These are phyloP conservation scores for Saturnispora serradocipensis DNA, from an alignment of 805 yeast species.

Conservation along the genomic window DNA sequence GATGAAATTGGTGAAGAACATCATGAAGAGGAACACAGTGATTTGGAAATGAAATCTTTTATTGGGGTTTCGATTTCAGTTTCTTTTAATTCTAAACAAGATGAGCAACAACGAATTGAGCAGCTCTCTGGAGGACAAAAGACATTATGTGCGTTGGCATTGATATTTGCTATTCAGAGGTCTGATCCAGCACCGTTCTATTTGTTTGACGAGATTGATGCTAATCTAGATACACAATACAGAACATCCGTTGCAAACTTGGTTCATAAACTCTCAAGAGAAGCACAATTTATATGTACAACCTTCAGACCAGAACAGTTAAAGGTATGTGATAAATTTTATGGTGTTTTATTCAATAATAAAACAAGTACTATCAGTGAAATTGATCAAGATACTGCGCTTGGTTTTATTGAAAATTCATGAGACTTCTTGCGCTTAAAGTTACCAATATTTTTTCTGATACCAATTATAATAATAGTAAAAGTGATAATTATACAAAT, in stretches of 20 bases:
- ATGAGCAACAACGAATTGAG: constrained; percentile 81
- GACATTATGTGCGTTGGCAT: constrained; percentile 90
- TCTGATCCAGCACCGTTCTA: constrained; percentile 98
- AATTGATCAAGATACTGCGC: constrained; percentile 63
- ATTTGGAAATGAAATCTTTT: constrained; percentile 42
- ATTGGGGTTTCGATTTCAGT: constrained; percentile 80
- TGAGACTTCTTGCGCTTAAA: neutral
- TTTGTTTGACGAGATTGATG: constrained; percentile 93
- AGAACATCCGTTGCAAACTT: constrained; percentile 77
- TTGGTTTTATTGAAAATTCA: constrained; percentile 74
- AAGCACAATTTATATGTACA: constrained; percentile 91
- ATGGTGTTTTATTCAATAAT: constrained; percentile 77
- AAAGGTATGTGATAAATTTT: constrained; percentile 75
- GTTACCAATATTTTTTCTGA: neutral
- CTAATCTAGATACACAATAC: constrained; percentile 87
- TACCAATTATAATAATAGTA: neutral
- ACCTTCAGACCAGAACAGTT: constrained; percentile 93
- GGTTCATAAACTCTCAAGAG: constrained; percentile 52
- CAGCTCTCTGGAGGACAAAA: constrained; percentile 97
- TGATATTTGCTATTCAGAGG: constrained; percentile 86
- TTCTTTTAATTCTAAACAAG: constrained; percentile 76
- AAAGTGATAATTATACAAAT: neutral
- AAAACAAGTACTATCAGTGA: constrained; percentile 73
- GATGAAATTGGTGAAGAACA: constrained; percentile 16
- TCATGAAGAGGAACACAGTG: constrained; percentile 13